Evolutionary conservation across 495 filamentous ascomycete genomes (phyloP).

Genomic region (Aspergillus biplanus): DNA sequence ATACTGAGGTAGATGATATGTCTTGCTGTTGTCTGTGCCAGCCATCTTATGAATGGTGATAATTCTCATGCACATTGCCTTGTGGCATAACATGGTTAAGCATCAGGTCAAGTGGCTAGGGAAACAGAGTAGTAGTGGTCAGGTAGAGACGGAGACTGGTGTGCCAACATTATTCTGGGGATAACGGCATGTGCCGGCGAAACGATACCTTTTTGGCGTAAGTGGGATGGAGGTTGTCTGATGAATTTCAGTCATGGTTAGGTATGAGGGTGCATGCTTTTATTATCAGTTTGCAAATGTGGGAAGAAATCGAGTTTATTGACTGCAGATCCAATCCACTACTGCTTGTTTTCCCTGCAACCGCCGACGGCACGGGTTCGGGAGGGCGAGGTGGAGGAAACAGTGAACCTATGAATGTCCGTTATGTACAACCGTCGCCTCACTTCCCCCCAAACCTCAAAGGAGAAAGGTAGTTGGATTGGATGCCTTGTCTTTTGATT

Average conservation of each 20-base stretch:
- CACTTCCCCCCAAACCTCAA: conserved; percentile 1
- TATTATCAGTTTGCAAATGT: neutral
- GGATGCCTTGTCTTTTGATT: neutral
- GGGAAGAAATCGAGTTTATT: neutral
- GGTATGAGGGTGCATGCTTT: conserved; percentile 3
- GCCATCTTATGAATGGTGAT: conserved; percentile 18
- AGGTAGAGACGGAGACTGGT: neutral
- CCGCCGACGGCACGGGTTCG: neutral
- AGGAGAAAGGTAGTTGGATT: neutral
- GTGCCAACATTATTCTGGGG: neutral
- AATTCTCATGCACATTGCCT: conserved; percentile 25
- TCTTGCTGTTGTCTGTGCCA: conserved; percentile 10
- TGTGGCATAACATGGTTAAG: conserved; percentile 20
- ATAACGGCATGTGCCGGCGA: too few relatives aligned
- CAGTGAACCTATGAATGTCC: neutral
- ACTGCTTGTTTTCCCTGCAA: neutral
- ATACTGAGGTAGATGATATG: conserved; percentile 22
- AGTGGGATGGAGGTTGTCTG: neutral
- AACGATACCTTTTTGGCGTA: too few relatives aligned
- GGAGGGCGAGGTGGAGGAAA: neutral
- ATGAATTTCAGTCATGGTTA: neutral
- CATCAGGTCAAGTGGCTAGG: conserved; percentile 3
- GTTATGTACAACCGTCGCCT: conserved; percentile 21
- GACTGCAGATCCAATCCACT: neutral
- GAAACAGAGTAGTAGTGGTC: neutral